Conservation (phyloP, 2,329 filamentous ascomycete species). For the Cytospora piceicola region DNA sequence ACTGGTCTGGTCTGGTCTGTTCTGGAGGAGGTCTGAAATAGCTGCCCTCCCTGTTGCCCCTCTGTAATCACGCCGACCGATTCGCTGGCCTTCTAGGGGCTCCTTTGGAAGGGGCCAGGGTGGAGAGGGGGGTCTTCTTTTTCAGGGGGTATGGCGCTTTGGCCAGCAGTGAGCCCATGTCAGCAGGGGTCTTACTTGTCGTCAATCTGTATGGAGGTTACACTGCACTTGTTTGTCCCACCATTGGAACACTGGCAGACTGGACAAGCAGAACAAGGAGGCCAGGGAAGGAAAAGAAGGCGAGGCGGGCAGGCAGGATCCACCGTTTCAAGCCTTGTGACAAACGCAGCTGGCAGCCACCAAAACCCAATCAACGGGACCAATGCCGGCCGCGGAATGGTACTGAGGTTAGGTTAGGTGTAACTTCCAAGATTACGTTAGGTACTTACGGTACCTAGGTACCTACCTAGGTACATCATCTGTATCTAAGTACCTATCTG, state of each 20-base stretch:
- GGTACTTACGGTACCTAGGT: too few species aligned
- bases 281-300: neutral
- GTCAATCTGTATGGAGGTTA: neutral
- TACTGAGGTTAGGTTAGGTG: too few species aligned
- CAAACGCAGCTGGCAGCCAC: neutral
- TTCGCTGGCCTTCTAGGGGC: slow-evolving; percentile 29
- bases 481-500: neutral
- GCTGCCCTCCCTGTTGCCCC: slow-evolving; percentile 25
- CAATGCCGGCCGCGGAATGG: neutral
- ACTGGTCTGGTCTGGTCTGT: slow-evolving; percentile 27
- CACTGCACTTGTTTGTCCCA: neutral
- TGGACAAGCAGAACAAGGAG: too few species aligned
- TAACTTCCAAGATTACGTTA: too few species aligned
- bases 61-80: slow-evolving; percentile 29
- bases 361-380: neutral
- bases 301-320: neutral
- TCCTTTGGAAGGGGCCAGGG: neutral
- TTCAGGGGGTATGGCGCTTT: slow-evolving; percentile 15
- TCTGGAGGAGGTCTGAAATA: slow-evolving; percentile 30
- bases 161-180: neutral
- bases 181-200: neutral
- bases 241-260: neutral
- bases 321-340: slow-evolving; percentile 7
- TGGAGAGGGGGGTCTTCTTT: slow-evolving; percentile 6
- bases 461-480: too few species aligned